A percentile compares a stretch with the other conserved stretches of the same genome.
Conservation (phyloP, 768 basidiomycete genomes). For the Fistulinella prunicolor region DNA sequence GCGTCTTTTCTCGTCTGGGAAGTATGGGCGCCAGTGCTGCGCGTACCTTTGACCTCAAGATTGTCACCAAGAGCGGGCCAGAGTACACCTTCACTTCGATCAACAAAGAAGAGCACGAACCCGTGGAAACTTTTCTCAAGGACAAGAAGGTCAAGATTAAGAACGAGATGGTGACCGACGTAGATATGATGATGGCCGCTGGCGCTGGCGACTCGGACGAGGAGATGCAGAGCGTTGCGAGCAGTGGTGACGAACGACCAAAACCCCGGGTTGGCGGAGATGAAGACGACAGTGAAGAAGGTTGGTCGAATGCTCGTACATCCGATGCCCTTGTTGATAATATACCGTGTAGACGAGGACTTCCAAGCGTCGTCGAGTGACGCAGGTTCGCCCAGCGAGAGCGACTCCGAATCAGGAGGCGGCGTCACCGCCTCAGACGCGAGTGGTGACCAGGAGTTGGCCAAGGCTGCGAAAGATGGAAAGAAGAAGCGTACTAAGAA, state of each 20-base stretch:
- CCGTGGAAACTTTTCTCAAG: conserved; percentile 79
- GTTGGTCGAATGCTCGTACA: conserved; percentile 33
- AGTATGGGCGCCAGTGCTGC: conserved; percentile 79
- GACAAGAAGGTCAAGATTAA: conserved; percentile 92
- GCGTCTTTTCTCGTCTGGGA: conserved; percentile 91
- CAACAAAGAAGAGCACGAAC: conserved; percentile 92
- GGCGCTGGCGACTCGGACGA: conserved; percentile 70
- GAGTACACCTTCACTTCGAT: conserved; percentile 91
- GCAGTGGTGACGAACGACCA: conserved; percentile 61
- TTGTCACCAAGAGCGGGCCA: conserved; percentile 79
- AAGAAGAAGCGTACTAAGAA: conserved; percentile 38
- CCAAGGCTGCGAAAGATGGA: conserved; percentile 36
- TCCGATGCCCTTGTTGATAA: neutral
- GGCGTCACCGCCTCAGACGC: conserved; percentile 83
- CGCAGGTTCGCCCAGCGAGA: conserved; percentile 80
- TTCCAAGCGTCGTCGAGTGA: conserved; percentile 87
- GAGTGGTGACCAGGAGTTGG: conserved; percentile 70
- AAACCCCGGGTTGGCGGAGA: conserved; percentile 46
- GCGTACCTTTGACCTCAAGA: conserved; percentile 91
- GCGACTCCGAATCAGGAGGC: conserved; percentile 59
- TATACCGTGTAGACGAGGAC: conserved; percentile 65
- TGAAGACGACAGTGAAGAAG: conserved; percentile 77
- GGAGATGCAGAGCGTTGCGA: conserved; percentile 79
- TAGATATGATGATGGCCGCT: conserved; percentile 67
- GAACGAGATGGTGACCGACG: conserved; percentile 93